phyloP scores from a whole-genome alignment of 768 basidiomycete species.

The Mycena venus region DNA sequence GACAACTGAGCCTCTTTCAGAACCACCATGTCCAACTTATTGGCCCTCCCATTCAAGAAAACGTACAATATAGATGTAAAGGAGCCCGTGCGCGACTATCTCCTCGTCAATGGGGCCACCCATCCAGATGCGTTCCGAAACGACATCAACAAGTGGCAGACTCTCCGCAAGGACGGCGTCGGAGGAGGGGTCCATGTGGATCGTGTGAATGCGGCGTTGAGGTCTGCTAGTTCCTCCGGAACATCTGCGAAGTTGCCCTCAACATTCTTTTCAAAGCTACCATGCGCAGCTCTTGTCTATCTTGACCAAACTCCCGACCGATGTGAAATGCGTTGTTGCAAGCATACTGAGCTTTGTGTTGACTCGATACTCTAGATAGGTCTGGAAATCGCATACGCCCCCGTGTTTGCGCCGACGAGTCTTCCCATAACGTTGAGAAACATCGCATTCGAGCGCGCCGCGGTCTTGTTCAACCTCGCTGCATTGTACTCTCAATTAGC shows the following conservation, averaged over 20 bases:
- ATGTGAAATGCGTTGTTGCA: constrained; percentile 59
- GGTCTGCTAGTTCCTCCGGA: constrained; percentile 59
- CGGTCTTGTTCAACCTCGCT: constrained; percentile 88
- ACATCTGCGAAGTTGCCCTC: background rate
- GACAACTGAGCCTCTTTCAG: background rate
- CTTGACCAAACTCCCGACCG: constrained; percentile 85
- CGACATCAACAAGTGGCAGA: constrained; percentile 82
- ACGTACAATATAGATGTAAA: constrained; percentile 70
- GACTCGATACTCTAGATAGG: constrained; percentile 65
- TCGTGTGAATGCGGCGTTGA: constrained; percentile 63
- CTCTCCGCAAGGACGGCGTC: constrained; percentile 69
- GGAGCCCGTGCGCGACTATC: constrained; percentile 71
- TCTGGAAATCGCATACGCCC: constrained; percentile 79
- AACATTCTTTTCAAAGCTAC: constrained; percentile 68
- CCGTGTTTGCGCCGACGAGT: constrained; percentile 71
- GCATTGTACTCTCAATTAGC: constrained; percentile 90
- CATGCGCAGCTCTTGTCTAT: constrained; percentile 91
- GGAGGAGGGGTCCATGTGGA: constrained; percentile 68
- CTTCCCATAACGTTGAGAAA: constrained; percentile 76
- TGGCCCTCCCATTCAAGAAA: constrained; percentile 81
- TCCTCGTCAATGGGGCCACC: constrained; percentile 74
- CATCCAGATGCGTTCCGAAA: constrained; percentile 89
- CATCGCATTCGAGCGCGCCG: constrained; percentile 85
- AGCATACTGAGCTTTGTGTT: background rate
- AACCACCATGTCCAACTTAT: constrained; percentile 79